These are phyloP conservation scores for Fusarium vanettenii DNA, from an alignment of 2,329 filamentous ascomycete species.

Conservation along the genomic window DNA sequence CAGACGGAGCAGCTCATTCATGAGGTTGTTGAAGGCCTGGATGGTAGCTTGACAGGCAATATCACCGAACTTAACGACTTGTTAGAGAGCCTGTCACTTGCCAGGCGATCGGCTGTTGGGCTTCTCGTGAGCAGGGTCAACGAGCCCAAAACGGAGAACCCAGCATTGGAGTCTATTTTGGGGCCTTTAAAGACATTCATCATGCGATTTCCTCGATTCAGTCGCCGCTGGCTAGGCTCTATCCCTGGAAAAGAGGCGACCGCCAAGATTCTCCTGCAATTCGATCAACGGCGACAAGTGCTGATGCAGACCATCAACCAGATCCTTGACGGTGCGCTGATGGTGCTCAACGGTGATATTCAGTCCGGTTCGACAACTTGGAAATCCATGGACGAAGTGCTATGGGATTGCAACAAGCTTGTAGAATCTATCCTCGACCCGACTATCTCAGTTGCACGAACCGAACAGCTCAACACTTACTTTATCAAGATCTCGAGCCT, in stretches of 20 bases:
- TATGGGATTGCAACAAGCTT: slow-evolving; percentile 67
- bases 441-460: slow-evolving; percentile 42
- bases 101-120: slow-evolving; percentile 65
- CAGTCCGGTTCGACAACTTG: slow-evolving; percentile 61
- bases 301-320: slow-evolving; percentile 64
- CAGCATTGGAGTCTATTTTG: slow-evolving; percentile 37
- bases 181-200: slow-evolving; percentile 66
- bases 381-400: slow-evolving; percentile 66
- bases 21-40: slow-evolving; percentile 65
- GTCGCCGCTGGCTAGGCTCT: slow-evolving; percentile 71
- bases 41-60: slow-evolving; percentile 70
- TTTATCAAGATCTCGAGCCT: slow-evolving; percentile 77
- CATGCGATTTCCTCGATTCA: slow-evolving; percentile 69
- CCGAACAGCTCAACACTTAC: slow-evolving; percentile 57
- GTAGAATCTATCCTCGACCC: slow-evolving; percentile 63
- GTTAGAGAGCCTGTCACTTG: slow-evolving; percentile 65
- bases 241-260: slow-evolving; percentile 61
- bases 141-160: slow-evolving; percentile 12
- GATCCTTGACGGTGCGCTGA: slow-evolving; percentile 70
- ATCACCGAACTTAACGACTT: slow-evolving; percentile 70
- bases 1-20: slow-evolving; percentile 56
- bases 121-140: slow-evolving; percentile 53
- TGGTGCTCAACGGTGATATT: slow-evolving; percentile 65
- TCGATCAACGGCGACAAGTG: slow-evolving; percentile 69
- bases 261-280: slow-evolving; percentile 69